phyloP scores from a whole-genome alignment of 495 filamentous ascomycete genomes.

The Aspergillus steynii region DNA sequence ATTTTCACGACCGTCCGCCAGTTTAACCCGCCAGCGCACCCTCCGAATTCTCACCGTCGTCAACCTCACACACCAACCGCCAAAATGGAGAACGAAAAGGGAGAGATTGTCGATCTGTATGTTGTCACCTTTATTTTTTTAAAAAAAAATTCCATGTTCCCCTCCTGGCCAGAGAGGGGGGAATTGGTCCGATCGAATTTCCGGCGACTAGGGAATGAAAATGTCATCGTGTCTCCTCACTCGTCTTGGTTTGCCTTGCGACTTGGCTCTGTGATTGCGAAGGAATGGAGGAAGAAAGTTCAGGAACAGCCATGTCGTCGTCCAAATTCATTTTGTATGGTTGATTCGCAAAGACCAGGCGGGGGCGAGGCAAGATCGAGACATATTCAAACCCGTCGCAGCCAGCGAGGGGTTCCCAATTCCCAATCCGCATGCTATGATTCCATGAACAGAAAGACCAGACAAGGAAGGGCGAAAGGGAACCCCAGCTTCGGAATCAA shows the following conservation, averaged over 20 bases:
- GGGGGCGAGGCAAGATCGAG: neutral
- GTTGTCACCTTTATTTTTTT: slow-evolving; percentile 28
- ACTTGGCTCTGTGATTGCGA: neutral
- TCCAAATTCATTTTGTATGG: neutral
- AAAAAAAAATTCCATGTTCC: neutral
- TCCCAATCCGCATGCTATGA: neutral
- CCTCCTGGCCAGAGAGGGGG: neutral
- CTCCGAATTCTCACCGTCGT: slow-evolving; percentile 39
- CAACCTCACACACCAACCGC: slow-evolving; percentile 52
- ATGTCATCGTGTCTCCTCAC: neutral
- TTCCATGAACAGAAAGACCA: neutral
- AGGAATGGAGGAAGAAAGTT: neutral
- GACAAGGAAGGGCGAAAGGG: neutral
- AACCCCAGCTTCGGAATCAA: neutral
- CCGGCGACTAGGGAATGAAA: neutral
- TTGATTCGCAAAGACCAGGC: neutral
- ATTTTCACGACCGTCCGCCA: slow-evolving; percentile 22
- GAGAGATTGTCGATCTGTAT: slow-evolving; percentile 99
- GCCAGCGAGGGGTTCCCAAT: neutral
- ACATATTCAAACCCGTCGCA: slow-evolving; percentile 1
- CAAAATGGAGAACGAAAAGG: slow-evolving; percentile 95
- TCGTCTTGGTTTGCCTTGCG: neutral
- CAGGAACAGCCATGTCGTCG: neutral
- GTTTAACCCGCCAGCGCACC: slow-evolving; percentile 27
- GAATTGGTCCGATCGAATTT: neutral